Evolutionary conservation across 2,329 filamentous ascomycete species (phyloP), one percentile per base, ranked within the genome.

Genomic region (Pseudomassariella vexata): DNA sequence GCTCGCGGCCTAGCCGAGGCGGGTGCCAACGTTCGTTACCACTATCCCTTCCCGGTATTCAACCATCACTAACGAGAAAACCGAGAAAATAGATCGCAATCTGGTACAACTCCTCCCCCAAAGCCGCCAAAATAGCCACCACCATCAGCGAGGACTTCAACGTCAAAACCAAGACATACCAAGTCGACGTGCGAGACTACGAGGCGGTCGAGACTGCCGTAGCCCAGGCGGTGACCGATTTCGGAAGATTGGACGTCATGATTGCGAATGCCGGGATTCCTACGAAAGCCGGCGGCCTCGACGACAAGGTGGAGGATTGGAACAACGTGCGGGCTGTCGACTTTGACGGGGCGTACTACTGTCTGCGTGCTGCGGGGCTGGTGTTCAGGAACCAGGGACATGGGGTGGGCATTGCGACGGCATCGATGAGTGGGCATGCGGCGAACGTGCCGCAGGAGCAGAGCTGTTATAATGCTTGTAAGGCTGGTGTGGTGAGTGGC

Each of bases 371-470:
- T 0, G 83, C 82, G 0, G 84, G 79, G 6, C 62, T 67, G 30
- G 76, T 85, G 55, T 90, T 81, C 66, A 64, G 79, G 28, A 66
- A 70, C 42, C 84, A 73, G 51, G 65, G 62, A 3, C 65, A 70
- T 17, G 83, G 84, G 15, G 82, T 77, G 53, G 86, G 90, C 56
- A 77, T 90, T 44, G 80, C 80, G 17, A 90, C 85, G 6, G 80
- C 85, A 1, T 83, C 77, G 36, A 89, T 90, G 74, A 82, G 76
- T 45, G 85, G 79, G 4, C 82, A 83, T 52, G 81, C 89, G 46
- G 82, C 79, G 53, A 89, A 88, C 53, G 70, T 85, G 36, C 85
- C 84, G 5, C 83, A 88, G 61, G 53, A 79, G 44, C 84, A 89
- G 61, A 68, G 79, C 5, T 75, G 79, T 7, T 87, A 87, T 54